A percentile compares a stretch with the other conserved stretches of the same genome.
Evolutionary conservation across 2,329 filamentous ascomycete species (phyloP).

Genomic region (Penicillium rolfsii): DNA sequence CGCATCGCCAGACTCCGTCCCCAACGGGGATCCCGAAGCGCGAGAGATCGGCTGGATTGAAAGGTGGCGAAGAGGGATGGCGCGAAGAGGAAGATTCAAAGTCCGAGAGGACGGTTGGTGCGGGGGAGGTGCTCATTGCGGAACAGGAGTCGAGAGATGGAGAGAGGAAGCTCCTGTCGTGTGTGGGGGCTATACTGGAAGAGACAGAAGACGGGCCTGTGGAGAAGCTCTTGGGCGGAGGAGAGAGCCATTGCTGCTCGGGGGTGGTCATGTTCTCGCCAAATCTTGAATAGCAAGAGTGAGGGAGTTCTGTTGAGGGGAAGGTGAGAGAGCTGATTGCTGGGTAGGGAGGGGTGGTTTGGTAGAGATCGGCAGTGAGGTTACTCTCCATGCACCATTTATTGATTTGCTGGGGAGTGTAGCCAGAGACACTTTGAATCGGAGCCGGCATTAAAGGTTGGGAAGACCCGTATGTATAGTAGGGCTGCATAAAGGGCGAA

Average conservation of each 20-base stretch:
- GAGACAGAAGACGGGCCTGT: constrained; percentile 6
- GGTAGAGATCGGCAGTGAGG: constrained; percentile 13
- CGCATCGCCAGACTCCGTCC: constrained; percentile 59
- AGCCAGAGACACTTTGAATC: constrained; percentile 14
- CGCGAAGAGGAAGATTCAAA: constrained; percentile 16
- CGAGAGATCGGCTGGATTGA: constrained; percentile 32
- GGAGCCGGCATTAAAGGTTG: constrained; percentile 1
- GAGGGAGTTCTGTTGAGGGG: constrained; percentile 10
- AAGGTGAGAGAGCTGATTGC: constrained; percentile 15
- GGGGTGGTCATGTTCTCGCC: constrained; percentile 11
- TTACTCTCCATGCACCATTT: constrained; percentile 29
- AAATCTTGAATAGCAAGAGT: constrained; percentile 13
- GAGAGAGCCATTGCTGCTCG: constrained; percentile 19
- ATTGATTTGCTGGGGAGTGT: constrained; percentile 25
- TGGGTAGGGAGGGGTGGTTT: constrained; percentile 8
- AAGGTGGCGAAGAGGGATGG: constrained; percentile 17
- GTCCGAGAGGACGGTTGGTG: constrained; percentile 21
- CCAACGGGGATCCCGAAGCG: constrained; percentile 38
- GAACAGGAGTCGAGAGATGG: constrained; percentile 18
- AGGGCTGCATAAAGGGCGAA: constrained; percentile 24
- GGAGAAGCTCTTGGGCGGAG: constrained; percentile 1
- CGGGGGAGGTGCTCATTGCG: constrained; percentile 20
- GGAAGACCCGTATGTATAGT: constrained; percentile 12
- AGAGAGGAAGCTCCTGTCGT: constrained; percentile 22
- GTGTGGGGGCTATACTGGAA: constrained; percentile 1